Evolutionary conservation across 1,284 basidiomycete genomes (phyloP).

Genomic region (Crucibulum parvulum): DNA sequence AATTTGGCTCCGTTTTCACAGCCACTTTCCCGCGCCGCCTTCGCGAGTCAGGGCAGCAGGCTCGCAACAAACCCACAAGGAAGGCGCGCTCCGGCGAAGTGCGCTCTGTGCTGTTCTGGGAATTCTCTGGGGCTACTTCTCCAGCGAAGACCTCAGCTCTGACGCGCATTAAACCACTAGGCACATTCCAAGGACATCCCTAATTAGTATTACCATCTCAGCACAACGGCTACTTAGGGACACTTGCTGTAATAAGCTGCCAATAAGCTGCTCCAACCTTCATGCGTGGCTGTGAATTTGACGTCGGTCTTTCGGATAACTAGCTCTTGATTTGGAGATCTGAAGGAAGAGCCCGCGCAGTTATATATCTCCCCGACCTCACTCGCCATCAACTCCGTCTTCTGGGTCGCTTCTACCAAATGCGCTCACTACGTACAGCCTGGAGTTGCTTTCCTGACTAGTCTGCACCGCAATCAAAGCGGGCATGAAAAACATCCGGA

Average conservation of each 20-base stretch:
- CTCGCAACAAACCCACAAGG: no score
- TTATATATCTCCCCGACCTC: constrained; percentile 19
- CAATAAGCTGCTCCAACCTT: not conserved
- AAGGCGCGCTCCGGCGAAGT: no score
- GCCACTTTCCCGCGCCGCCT: no score
- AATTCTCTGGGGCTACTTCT: no score
- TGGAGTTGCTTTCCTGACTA: constrained; percentile 22
- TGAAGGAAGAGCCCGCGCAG: constrained; percentile 32
- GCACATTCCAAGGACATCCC: no score
- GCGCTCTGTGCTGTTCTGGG: no score
- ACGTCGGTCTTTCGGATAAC: constrained; percentile 27
- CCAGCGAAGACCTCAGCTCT: no score
- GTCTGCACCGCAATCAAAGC: constrained; percentile 45
- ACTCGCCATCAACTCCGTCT: constrained; percentile 26
- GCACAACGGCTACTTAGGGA: not conserved
- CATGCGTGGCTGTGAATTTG: constrained; percentile 18
- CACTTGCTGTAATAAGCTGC: not conserved
- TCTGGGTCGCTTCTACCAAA: constrained; percentile 48
- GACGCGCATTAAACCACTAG: no score
- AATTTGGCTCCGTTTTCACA: no score
- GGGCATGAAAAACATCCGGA: constrained; percentile 47
- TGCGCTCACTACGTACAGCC: constrained; percentile 46
- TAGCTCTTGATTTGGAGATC: constrained; percentile 35
- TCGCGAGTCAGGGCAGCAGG: no score
- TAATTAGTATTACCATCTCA: no score